These are phyloP conservation scores for Neotropicomus parvogracilis DNA, from an alignment of 1,284 basidiomycete species.

Conservation along the genomic window DNA sequence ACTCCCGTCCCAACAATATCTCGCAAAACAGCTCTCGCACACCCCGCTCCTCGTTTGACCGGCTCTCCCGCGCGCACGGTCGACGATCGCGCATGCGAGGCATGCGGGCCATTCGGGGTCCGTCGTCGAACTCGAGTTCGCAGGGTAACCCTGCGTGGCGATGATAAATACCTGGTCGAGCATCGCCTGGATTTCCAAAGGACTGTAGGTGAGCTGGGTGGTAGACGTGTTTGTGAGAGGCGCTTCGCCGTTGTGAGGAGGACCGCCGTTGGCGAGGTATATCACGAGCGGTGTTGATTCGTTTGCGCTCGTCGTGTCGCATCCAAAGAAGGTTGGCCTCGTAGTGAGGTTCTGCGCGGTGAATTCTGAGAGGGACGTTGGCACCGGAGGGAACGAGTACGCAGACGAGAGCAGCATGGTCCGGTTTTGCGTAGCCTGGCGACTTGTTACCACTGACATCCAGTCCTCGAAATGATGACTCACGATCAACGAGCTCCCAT, in stretches of 20 bases:
- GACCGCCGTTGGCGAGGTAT: slow-evolving; percentile 42
- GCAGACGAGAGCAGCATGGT: slow-evolving; percentile 34
- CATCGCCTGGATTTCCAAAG: slow-evolving; percentile 37
- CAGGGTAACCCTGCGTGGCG: slow-evolving; percentile 39
- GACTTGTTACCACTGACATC: too few species aligned
- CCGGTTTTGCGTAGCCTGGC: slow-evolving; percentile 40
- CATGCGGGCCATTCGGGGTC: slow-evolving; percentile 44
- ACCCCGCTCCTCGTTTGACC: slow-evolving; percentile 35
- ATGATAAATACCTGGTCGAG: slow-evolving; percentile 40
- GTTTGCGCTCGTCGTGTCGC: slow-evolving; percentile 26
- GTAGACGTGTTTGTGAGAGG: slow-evolving; percentile 43
- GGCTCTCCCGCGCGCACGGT: slow-evolving; percentile 34
- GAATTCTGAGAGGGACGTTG: slow-evolving; percentile 32
- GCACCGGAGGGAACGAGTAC: slow-evolving; percentile 44
- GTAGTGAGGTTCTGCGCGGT: slow-evolving; percentile 34
- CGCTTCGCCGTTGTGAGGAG: slow-evolving; percentile 35
- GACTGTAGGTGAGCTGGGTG: slow-evolving; percentile 30
- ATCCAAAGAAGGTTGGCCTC: slow-evolving; percentile 47
- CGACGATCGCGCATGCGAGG: slow-evolving; percentile 43
- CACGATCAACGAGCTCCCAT: slow-evolving; percentile 42
- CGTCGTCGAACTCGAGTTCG: slow-evolving; percentile 6
- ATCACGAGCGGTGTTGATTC: slow-evolving; percentile 35
- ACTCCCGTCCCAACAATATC: slow-evolving; percentile 30
- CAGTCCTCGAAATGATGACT: slow-evolving; percentile 14
- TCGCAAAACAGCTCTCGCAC: slow-evolving; percentile 36